These are phyloP conservation scores for Rhodomyrtus psidioides DNA, from an alignment of 441 rosid species.

Conservation along the genomic window DNA sequence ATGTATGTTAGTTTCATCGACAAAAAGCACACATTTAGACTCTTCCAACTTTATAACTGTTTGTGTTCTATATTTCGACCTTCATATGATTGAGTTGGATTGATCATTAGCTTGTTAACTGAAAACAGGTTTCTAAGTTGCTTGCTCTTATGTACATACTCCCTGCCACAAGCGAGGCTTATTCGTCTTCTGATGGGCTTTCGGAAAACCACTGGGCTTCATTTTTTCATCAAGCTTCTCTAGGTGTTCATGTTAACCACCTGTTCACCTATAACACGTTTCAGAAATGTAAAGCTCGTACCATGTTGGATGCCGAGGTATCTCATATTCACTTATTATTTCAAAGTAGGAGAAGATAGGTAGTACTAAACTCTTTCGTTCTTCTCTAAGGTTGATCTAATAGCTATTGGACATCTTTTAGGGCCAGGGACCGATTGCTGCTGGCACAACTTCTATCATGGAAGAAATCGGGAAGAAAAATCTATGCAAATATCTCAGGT, in stretches of 20 bases:
- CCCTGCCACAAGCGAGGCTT: conserved; percentile 45
- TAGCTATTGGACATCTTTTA: not conserved
- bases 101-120: conserved; percentile 7
- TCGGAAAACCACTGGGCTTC: conserved; percentile 91
- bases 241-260: conserved; percentile 64
- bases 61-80: not conserved
- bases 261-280: conserved; percentile 48
- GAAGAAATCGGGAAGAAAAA: not conserved
- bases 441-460: not conserved
- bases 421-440: not conserved
- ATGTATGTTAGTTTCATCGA: not conserved
- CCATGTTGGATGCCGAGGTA: conserved; percentile 39
- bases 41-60: not conserved
- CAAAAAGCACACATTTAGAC: not conserved
- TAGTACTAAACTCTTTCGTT: not conserved
- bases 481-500: not conserved
- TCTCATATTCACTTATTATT: not conserved
- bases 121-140: conserved; percentile 68
- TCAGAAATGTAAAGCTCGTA: conserved; percentile 25
- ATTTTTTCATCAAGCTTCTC: conserved; percentile 92
- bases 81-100: not conserved
- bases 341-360: not conserved
- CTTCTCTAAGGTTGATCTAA: not conserved
- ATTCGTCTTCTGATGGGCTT: conserved; percentile 32
- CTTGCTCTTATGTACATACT: conserved; percentile 55